Evolutionary conservation across 805 yeast species (phyloP).

Genomic region (Hanseniaspora valbyensis): DNA sequence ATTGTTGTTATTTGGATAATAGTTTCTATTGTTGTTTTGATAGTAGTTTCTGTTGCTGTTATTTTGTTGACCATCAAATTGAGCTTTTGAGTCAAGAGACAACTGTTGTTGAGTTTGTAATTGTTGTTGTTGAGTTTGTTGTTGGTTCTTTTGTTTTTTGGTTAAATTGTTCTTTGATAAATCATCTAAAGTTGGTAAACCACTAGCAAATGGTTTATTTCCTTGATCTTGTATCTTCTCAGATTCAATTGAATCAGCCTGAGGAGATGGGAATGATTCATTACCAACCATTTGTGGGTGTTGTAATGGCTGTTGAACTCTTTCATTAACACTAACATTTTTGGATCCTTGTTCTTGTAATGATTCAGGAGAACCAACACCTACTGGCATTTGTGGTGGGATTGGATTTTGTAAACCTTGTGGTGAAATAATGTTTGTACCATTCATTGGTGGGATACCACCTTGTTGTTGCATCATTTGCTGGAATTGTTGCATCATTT

Average conservation of each 20-base stretch:
- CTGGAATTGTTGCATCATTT: constrained; percentile 14
- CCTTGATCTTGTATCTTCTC: neutral
- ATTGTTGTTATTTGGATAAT: too few species aligned
- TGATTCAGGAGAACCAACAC: neutral
- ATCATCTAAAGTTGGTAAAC: constrained; percentile 12
- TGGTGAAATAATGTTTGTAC: neutral
- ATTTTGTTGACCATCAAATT: neutral
- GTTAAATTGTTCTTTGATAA: constrained; percentile 7
- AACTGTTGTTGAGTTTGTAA: too few species aligned
- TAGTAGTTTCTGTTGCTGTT: neutral
- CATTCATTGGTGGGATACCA: constrained; percentile 6
- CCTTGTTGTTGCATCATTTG: constrained; percentile 14
- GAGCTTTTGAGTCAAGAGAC: too few species aligned
- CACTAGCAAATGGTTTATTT: neutral
- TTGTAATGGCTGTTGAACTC: neutral
- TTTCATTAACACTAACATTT: too few species aligned
- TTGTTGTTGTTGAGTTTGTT: constrained; percentile 9
- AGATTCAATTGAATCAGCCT: neutral
- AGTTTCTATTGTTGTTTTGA: constrained; percentile 6
- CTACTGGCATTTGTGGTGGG: constrained; percentile 6
- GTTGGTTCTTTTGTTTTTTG: constrained; percentile 12
- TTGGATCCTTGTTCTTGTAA: neutral
- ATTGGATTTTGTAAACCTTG: constrained; percentile 4
- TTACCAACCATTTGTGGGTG: neutral
- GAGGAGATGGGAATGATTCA: neutral